A percentile compares a stretch with the other conserved stretches of the same genome.
Evolutionary conservation across 257 asterid genomes (phyloP).

Genomic region (Petunia axillaris): DNA sequence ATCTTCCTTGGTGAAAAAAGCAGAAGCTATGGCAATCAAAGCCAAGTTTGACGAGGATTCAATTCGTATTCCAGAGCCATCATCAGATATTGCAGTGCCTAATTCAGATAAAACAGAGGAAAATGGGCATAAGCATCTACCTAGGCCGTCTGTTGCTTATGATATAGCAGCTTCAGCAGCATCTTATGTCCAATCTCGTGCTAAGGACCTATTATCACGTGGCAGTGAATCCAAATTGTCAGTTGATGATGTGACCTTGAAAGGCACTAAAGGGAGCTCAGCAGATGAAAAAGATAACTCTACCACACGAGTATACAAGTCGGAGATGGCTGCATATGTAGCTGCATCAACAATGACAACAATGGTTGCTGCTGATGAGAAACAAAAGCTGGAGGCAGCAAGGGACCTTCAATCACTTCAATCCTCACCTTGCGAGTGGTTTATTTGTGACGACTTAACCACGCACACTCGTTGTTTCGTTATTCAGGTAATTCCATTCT

Average conservation of each 20-base stretch:
- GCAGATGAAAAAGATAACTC: conserved; percentile 31
- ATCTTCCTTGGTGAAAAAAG: conserved; percentile 77
- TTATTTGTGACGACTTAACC: conserved; percentile 72
- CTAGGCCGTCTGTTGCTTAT: conserved; percentile 58
- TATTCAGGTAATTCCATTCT: conserved; percentile 61
- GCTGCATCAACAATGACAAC: conserved; percentile 91
- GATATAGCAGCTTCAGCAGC: conserved; percentile 89
- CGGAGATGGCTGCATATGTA: conserved; percentile 75
- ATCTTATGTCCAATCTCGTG: conserved; percentile 63
- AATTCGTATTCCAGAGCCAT: conserved; percentile 4
- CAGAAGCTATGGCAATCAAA: conserved; percentile 56
- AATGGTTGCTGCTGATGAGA: conserved; percentile 80
- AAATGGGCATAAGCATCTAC: conserved; percentile 30
- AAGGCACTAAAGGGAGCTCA: conserved; percentile 12
- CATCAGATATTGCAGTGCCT: conserved; percentile 22
- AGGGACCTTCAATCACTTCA: conserved; percentile 83
- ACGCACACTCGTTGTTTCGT: conserved; percentile 72
- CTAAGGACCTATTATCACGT: conserved; percentile 40
- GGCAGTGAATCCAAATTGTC: conserved; percentile 35
- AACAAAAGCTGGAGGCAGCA: conserved; percentile 75
- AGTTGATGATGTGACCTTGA: conserved; percentile 3
- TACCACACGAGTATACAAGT: conserved; percentile 35
- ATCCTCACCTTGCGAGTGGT: conserved; percentile 91
- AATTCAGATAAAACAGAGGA: conserved; percentile 25
- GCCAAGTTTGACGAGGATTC: conserved; percentile 52